Percentiles rank a stretch among this genome's conserved stretches.
Conservation (phyloP, 768 basidiomycete species). For the Postia placenta region DNA sequence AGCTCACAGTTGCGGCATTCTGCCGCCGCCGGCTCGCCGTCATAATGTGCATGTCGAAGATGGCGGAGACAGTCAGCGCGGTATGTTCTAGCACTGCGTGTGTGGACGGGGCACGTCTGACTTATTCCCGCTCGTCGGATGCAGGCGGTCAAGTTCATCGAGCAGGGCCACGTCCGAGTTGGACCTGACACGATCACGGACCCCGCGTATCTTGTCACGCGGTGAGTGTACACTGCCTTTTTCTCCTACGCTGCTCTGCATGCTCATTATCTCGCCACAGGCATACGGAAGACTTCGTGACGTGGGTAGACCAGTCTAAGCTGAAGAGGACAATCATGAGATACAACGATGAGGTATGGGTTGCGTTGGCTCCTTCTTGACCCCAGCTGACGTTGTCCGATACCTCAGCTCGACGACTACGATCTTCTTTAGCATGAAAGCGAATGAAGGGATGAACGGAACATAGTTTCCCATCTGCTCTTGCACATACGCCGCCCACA, state of each 20-base stretch:
- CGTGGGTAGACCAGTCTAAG: slow-evolving; percentile 98
- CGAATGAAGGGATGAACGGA: too few relatives aligned
- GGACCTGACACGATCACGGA: slow-evolving; percentile 95
- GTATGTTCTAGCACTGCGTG: too few relatives aligned
- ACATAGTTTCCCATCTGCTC: too few relatives aligned
- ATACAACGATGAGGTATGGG: slow-evolving; percentile 89
- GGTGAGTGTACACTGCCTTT: slow-evolving; percentile 41
- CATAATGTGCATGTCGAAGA: slow-evolving; percentile 85
- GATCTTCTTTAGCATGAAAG: slow-evolving; percentile 87
- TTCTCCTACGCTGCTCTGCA: too few relatives aligned
- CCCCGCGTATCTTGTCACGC: slow-evolving; percentile 91
- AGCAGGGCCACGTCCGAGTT: slow-evolving; percentile 96
- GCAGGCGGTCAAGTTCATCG: slow-evolving; percentile 96
- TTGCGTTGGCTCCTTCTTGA: not conserved
- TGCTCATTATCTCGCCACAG: slow-evolving; percentile 30
- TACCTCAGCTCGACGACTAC: slow-evolving; percentile 82
- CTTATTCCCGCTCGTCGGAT: not conserved
- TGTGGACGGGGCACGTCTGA: slow-evolving; percentile 2
- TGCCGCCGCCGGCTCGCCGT: slow-evolving; percentile 90
- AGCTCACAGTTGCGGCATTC: slow-evolving; percentile 92
- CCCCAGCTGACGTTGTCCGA: not conserved
- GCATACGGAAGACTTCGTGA: slow-evolving; percentile 99
- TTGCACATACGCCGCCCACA: too few relatives aligned
- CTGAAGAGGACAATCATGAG: slow-evolving; percentile 91
- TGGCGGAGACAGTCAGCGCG: slow-evolving; percentile 93